Evolutionary conservation across 768 basidiomycete species (phyloP), one percentile per base, ranked within the genome.

Genomic region (Russula compacta): DNA sequence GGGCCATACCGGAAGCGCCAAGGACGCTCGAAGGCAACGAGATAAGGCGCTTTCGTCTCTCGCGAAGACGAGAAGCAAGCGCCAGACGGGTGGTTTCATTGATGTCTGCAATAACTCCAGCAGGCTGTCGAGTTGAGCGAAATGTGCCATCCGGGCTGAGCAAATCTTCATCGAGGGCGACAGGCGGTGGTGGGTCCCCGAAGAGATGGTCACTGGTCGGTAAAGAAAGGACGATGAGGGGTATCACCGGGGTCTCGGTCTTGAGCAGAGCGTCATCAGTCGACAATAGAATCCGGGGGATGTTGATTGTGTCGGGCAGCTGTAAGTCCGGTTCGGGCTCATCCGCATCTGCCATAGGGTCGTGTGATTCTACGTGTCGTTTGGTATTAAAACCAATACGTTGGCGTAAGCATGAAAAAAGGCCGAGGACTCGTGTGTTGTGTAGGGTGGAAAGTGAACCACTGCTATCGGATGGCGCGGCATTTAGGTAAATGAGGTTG

Each of bases 111-210:
- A n/a, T 11, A 4, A 10, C 24, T 46, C 33, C 19, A 47, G 38
- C 43, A 2, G 17, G 49, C 7, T n/a, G 14, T 17, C 44, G 14
- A 42, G 61, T 40, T 15, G 56, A 40, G n/a, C 52, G 56, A 19
- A 58, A 62, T 33, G 61, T 58, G 24, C 61, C 61, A 11, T 62
- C 51, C 19, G 61, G 61, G 33, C 47, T 48, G 19, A 62, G 61
- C 4, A 62, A 17, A 54, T 53, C 24, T 14, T 62, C 56, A 6
- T 62, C 33, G 33, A 49, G 3, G n/a, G 51, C 33, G 50, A 29
- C 24, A 19, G 46, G 9, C 4, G 12, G 61, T 17, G 21, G 36
- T 7, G 17, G 6, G 1, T 62, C 44, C 11, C 6, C 51, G 12
- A 19, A 15, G 33, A 58, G 39, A 49, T 58, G 32, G 15, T 58